Evolutionary conservation across 1,284 basidiomycete genomes (phyloP), one percentile per base, ranked within the genome.

Genomic region (Ustilago shanxiensis): DNA sequence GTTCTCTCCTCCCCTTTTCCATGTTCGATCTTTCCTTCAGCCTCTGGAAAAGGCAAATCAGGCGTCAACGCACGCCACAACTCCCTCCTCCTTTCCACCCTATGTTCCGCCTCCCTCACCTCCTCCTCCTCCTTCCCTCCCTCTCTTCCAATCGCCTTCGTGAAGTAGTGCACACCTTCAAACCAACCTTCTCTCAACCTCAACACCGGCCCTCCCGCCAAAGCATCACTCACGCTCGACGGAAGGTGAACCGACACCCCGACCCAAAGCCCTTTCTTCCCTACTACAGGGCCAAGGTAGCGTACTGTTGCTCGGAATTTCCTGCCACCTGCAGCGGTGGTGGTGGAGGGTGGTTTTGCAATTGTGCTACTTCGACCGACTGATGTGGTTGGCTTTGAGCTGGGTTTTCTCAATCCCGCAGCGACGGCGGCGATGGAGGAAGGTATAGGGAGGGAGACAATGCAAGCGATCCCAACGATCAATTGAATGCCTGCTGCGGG

Each of bases 91-190:
- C 57, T 41, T 5, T 51, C 60, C 39, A 37, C 6, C 53, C 55
- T 31, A 16, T 18, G 31, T 24, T 24, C 37, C 39, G 44, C 20
- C 33, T 50, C 60, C 24, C 33, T n/a, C n/a, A n/a, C n/a, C n/a
- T n/a, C n/a, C n/a, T n/a, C n/a, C n/a, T n/a, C 59, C 20, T 56
- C 53, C 14, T 16, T 18, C 35, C 8, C 39, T 16, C 9, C 24
- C 16, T 50, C 85, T 62, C 89, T 87, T 4, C 88, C 87, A 4
- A 22, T 18, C 51, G 20, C 35, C 9, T 24, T 22, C 13, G 90
- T 71, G 81, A 94, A 95, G 86, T 95, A 95, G 10, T 90, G 89
- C 16, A 93, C 87, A 0, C 93, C 93, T 28, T 90, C 90, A 90
- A 92, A 91, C 0, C 89, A 89, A 0, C 94, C 94, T 78, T 95